These are phyloP conservation scores for Ilyonectria robusta DNA, from an alignment of 2,329 filamentous ascomycete genomes.

Conservation along the genomic window DNA sequence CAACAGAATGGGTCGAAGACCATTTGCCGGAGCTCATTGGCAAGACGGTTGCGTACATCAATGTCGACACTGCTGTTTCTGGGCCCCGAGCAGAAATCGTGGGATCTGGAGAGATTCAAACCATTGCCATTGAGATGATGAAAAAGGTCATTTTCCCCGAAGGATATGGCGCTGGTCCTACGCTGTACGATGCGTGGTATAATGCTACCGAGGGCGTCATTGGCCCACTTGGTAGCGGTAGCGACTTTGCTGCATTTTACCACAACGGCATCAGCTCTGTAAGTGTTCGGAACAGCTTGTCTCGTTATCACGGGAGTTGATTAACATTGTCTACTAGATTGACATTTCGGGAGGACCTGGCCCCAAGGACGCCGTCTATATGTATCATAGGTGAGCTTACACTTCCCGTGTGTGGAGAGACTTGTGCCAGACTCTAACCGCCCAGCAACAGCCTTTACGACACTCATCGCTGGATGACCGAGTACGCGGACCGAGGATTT, in stretches of 20 bases:
- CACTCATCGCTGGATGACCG: constrained; percentile 65
- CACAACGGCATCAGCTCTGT: constrained; percentile 37
- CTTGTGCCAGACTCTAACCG: neutral
- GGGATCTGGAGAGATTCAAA: constrained; percentile 39
- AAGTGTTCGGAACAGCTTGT: neutral
- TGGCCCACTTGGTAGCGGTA: constrained; percentile 33
- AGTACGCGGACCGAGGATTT: constrained; percentile 66
- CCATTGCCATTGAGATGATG: constrained; percentile 41
- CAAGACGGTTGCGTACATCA: constrained; percentile 57
- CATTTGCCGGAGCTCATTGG: constrained; percentile 30
- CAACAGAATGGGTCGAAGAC: constrained; percentile 35
- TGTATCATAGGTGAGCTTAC: constrained; percentile 23
- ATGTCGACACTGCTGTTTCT: constrained; percentile 64
- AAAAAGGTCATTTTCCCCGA: constrained; percentile 40
- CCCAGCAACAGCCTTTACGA: constrained; percentile 22
- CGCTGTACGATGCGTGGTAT: constrained; percentile 39
- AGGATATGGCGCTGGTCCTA: constrained; percentile 29
- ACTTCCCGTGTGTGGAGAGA: accelerated
- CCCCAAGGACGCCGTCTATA: constrained; percentile 31
- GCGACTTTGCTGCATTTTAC: constrained; percentile 37
- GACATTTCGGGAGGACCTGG: constrained; percentile 37
- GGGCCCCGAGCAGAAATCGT: constrained; percentile 57
- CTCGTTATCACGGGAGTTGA: neutral
- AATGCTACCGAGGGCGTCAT: constrained; percentile 37
- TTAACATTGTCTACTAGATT: constrained; percentile 12